Base-by-base conservation (phyloP, 1,284 basidiomycete species). In the Coriolopsis trogii region DNA sequence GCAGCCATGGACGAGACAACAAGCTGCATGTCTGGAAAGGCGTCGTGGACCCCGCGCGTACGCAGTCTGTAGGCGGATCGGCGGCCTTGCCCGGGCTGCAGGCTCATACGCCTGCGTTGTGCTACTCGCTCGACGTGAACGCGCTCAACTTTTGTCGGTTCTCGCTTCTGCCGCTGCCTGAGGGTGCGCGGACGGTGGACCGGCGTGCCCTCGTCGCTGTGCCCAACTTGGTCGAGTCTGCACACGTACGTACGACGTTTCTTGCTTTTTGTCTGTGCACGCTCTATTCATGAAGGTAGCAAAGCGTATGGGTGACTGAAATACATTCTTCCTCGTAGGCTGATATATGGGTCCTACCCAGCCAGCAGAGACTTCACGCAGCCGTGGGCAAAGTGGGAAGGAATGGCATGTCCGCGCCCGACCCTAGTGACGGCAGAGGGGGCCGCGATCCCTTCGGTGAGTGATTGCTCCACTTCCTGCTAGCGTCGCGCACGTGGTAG, bases 71-170 rank as follows among this genome's bases (percentile, higher is more conserved):
- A 8, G 84, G 80, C 23, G 80, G 81, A 9, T 80, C 83, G 2
- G 84, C 85, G 2, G 72, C 77, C 2, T 64, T 79, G 39, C 73
- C 79, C 2, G 77, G 72, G 13, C 68, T 79, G 10, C 73, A 75
- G 1, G 70, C 69, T 0, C 91, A n/a, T n/a, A n/a, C n/a, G n/a
- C n/a, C 89, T 3, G 56, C 65, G 6, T 65, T 91, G 6, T 63
- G 70, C 3, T 85, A 84, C 58, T 87, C 87, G 0, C 73, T 96
- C 68, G 89, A 91, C 62, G 85, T 93, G 52, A 97, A 96, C 67
- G 84, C 93, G 2, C 76, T 96, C 56, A 96, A 95, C 67, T 96
- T 90, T 65, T 95, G 93, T 70, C 82, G 86, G 1, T 94, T 95
- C 66, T 81, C 85, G 4, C 64, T 89, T 0, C 62, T 81, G 25